These are phyloP conservation scores for Arachnopeziza araneosa DNA, from an alignment of 2,329 filamentous ascomycete genomes.

Conservation along the genomic window DNA sequence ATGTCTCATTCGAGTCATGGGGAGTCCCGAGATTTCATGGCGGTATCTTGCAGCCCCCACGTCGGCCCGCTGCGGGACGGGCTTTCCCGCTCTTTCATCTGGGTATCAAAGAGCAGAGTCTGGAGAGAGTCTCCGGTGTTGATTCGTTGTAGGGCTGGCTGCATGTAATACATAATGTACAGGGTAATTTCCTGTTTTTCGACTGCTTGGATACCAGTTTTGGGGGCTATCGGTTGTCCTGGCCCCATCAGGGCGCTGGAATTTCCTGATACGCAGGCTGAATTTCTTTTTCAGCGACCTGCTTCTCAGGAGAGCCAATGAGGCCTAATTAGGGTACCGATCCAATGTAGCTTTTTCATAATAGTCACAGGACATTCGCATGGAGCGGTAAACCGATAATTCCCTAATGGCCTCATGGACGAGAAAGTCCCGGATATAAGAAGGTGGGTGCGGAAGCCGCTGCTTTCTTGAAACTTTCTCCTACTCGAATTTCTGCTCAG, in stretches of 20 bases:
- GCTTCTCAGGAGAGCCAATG: neutral
- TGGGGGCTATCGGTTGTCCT: too few relatives aligned
- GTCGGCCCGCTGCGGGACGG: neutral
- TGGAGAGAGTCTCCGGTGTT: neutral
- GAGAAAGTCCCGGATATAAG: neutral
- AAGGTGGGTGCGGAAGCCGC: neutral
- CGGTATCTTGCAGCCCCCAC: neutral
- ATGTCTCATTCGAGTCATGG: neutral
- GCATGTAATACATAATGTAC: neutral
- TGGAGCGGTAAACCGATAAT: neutral
- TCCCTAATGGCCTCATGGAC: neutral
- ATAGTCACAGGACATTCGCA: neutral
- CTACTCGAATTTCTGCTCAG: neutral
- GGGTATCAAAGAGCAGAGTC: neutral
- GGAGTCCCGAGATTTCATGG: neutral
- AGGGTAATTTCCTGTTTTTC: neutral
- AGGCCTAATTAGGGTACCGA: neutral
- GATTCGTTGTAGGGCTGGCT: neutral
- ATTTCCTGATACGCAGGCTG: neutral
- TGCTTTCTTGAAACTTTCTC: neutral
- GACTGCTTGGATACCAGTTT: neutral
- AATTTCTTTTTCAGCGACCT: neutral
- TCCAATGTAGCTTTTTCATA: neutral
- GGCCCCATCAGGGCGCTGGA: neutral
- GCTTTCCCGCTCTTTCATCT: neutral